These are phyloP conservation scores for Dendrobium catenatum DNA, from an alignment of 106 monocot species.

Conservation along the genomic window DNA sequence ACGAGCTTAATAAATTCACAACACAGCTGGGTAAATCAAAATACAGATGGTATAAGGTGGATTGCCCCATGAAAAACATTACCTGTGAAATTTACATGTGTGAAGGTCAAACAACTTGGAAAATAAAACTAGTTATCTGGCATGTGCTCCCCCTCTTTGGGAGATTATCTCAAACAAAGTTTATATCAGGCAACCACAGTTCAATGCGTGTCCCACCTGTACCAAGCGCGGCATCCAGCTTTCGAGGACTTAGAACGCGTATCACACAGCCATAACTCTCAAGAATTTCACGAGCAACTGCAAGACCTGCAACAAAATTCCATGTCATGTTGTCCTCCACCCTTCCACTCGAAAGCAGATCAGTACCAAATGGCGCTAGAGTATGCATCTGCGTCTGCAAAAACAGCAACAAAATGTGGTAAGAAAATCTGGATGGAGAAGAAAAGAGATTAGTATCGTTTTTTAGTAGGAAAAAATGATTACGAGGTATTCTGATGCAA, in stretches of 20 bases:
- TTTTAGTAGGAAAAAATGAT: too few species aligned
- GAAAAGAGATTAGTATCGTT: too few species aligned
- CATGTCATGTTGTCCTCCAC: slow-evolving; percentile 83
- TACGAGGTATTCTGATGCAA: too few species aligned
- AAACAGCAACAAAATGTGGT: background rate
- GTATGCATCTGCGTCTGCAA: slow-evolving; percentile 80
- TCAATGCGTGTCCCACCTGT: slow-evolving; percentile 73
- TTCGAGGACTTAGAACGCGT: slow-evolving; percentile 61
- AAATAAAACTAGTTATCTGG: too few species aligned
- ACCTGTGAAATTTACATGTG: too few species aligned
- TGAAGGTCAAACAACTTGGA: too few species aligned
- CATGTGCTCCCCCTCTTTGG: too few species aligned
- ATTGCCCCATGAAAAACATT: too few species aligned
- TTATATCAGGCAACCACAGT: slow-evolving; percentile 55
- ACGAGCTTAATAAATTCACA: too few species aligned
- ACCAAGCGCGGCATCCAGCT: slow-evolving; percentile 49
- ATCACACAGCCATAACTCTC: slow-evolving; percentile 86
- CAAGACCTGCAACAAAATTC: slow-evolving; percentile 86
- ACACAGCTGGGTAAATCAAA: too few species aligned
- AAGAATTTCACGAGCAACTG: slow-evolving; percentile 83
- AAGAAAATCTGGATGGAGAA: too few species aligned
- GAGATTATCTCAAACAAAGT: background rate
- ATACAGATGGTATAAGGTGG: too few species aligned
- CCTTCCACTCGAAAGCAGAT: slow-evolving; percentile 49
- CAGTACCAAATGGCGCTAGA: slow-evolving; percentile 66